Base-by-base conservation (phyloP, 805 yeast genomes). In the Schwanniomyces pseudopolymorphus region DNA sequence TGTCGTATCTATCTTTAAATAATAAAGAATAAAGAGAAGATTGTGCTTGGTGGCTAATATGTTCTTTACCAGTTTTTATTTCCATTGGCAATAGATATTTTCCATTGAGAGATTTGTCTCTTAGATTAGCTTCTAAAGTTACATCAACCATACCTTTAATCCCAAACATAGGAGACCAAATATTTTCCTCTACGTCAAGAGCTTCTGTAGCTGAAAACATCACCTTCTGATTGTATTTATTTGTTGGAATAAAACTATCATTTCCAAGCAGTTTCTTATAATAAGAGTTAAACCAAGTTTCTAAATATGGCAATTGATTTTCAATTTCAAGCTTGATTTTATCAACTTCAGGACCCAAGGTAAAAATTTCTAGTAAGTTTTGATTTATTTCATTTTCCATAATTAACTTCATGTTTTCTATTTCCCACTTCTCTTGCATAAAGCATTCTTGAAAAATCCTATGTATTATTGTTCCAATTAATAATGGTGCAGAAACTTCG, bases 111-210 rank as follows among this genome's bases (percentile, higher is more conserved):
- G 49, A 33, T 10, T 46, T 43, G 11, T 61, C 58, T 5, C 59
- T 52, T 7, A 77, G 59, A 21, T 69, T 63, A 0, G 87, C 85
- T 53, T 85, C 86, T 1, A 89, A 75, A 0, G 96, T 89, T 2
- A 85, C 96, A 68, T 94, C 99, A 14, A 91, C 81, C 55, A 85
- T 80, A 0, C 99, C 99, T 54, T 89, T 81, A 7, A 94, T 66
- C 0, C 99, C 99, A 68, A 79, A 90, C 59, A 80, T 77, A 0
- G 97, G 96, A 0, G 97, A 89, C 89, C 96, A 84, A 11, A 94
- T 84, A 55, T 84, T 87, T 57, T 94, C 97, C 64, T 94, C 99
- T 8, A 89, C 80, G 58, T 88, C 96, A 27, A 89, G 69, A 7
- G 90, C 78, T 47, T 84, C 82, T 13, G 80, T 71, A 0, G 87